Evolutionary conservation across 345 rosid species (phyloP).

Genomic region (Lumnitzera racemosa): DNA sequence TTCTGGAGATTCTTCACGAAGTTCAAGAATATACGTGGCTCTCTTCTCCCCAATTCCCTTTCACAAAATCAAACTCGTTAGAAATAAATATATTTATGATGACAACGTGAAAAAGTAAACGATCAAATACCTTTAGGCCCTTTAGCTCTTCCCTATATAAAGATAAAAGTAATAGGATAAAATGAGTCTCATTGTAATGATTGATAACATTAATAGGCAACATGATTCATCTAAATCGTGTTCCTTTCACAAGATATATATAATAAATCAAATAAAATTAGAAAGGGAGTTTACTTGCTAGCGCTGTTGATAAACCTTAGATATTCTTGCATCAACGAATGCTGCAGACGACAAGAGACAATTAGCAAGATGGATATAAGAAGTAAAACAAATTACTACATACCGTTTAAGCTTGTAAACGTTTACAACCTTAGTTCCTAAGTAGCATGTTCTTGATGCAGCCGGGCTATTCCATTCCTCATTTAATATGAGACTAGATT

Average conservation of each 20-base stretch:
- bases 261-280: not conserved
- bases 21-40: slow-evolving; percentile 55
- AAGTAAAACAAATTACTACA: not conserved
- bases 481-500: slow-evolving; percentile 4
- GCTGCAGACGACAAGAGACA: slow-evolving; percentile 25
- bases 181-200: not conserved
- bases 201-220: no score
- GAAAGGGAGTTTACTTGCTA: slow-evolving; percentile 23
- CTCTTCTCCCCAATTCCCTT: slow-evolving; percentile 88
- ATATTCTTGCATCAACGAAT: slow-evolving; percentile 48
- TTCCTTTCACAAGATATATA: not conserved
- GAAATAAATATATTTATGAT: not conserved
- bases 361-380: not conserved
- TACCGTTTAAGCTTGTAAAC: not conserved
- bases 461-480: slow-evolving; percentile 35
- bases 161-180: not conserved
- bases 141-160: slow-evolving; percentile 55
- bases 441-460: slow-evolving; percentile 30
- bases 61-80: slow-evolving; percentile 2
- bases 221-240: not conserved
- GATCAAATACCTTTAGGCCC: slow-evolving; percentile 48
- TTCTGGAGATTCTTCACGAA: slow-evolving; percentile 52
- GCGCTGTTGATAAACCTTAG: slow-evolving; percentile 60
- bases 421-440: slow-evolving; percentile 41
- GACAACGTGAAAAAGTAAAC: not conserved